Conservation (phyloP, 345 rosid species). For the Diplotaxis tenuifolia region DNA sequence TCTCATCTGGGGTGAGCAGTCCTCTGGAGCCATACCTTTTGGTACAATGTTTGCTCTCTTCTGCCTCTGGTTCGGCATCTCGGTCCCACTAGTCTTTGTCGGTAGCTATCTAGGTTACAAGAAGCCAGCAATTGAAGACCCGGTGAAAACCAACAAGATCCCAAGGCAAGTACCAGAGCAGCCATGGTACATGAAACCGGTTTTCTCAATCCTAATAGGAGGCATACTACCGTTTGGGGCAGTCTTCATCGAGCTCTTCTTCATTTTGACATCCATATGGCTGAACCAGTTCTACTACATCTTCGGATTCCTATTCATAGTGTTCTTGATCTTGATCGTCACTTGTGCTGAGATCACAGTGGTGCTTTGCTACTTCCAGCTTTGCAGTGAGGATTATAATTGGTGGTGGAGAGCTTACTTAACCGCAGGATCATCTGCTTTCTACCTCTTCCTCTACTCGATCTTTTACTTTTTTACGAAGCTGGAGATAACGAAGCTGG, state of each 20-base stretch:
- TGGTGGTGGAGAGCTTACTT: constrained; percentile 99
- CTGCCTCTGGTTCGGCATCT: constrained; percentile 96
- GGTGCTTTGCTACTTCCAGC: constrained; percentile 95
- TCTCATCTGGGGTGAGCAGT: constrained; percentile 90
- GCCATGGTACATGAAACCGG: constrained; percentile 95
- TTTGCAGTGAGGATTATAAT: constrained; percentile 91
- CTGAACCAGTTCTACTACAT: constrained; percentile 98
- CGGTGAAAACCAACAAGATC: constrained; percentile 93
- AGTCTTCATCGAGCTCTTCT: constrained; percentile 95
- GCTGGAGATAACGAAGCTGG: constrained; percentile 85
- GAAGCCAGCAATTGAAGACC: constrained; percentile 85
- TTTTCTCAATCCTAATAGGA: constrained; percentile 86
- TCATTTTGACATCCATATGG: constrained; percentile 95
- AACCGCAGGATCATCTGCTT: constrained; percentile 91
- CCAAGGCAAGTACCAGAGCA: constrained; percentile 95
- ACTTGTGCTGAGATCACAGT: constrained; percentile 95
- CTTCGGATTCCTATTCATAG: constrained; percentile 97
- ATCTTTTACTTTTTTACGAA: constrained; percentile 94
- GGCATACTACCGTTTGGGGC: constrained; percentile 98
- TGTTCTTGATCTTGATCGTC: constrained; percentile 73
- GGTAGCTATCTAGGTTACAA: constrained; percentile 96
- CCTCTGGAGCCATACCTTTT: constrained; percentile 96
- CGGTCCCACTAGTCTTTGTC: constrained; percentile 90
- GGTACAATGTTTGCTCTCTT: constrained; percentile 97
- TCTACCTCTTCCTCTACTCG: constrained; percentile 94